Evolutionary conservation across 202 grass and related monocot genomes (phyloP), one percentile per base, ranked within the genome.

Genomic region (Hordeum pubiflorum): DNA sequence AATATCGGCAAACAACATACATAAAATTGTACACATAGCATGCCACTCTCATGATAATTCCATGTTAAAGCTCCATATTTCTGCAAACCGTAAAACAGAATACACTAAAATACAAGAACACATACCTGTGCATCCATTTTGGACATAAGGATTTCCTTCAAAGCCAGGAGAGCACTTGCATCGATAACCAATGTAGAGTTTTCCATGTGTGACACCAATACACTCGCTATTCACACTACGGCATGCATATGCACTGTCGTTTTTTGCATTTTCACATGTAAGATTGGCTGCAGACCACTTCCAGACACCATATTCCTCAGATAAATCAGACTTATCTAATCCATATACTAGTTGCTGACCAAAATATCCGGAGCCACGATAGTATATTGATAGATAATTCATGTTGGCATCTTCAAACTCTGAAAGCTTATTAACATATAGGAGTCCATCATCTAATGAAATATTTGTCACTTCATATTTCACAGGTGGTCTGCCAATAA

Each of bases 401-500:
- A 66, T 72, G 29, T 79, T 85, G 27, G 83, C 40, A 29, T 54
- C 66, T 27, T 85, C 57, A 63, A 69, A 79, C 38, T 85, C 83
- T 40, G 75, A 79, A 72, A 85, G 65, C 41, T 85, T 85, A 63
- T 85, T 79, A 24, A 85, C 82, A 84, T 78, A 84, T 15, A 85
- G 3, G 4, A 85, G 75, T 21, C 82, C 75, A 21, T 85, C 75
- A 23, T 54, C 75, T 63, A 85, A 72, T 55, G 75, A 79, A 79
- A 79, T 85, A 64, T 85, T 73, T 72, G 75, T 73, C 31, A 79
- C 83, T 79, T 85, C 75, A 79, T 79, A 85, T 63, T 85, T 79
- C 3, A 33, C 75, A 55, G 83, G 83, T 79, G 57, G 75, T 50
- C 56, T 85, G 63, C 40, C 83, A n/a, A 85, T 63, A 85, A 85